phyloP scores from a whole-genome alignment of 805 yeast species.

The Helenozyma rhizophorensis region DNA sequence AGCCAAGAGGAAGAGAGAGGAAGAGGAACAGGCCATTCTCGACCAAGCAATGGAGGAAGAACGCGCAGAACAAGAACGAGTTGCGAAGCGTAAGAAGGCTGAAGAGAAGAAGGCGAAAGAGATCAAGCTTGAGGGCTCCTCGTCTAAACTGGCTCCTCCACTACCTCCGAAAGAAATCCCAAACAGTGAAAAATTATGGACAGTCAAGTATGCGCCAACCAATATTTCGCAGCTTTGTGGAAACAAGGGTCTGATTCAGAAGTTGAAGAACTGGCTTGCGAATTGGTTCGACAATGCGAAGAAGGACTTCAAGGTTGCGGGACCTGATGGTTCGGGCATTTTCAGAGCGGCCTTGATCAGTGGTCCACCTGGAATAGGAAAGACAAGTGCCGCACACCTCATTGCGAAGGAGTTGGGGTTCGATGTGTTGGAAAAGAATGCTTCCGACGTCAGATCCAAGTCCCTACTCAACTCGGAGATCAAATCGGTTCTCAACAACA shows the following conservation, averaged over 20 bases:
- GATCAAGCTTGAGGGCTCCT: constrained; percentile 1
- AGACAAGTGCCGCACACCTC: constrained; percentile 76
- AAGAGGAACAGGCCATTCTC: constrained; percentile 56
- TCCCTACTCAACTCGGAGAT: constrained; percentile 64
- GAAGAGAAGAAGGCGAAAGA: constrained; percentile 24
- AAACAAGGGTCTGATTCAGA: constrained; percentile 59
- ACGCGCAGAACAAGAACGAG: constrained; percentile 39
- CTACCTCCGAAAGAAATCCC: constrained; percentile 31
- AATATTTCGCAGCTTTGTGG: constrained; percentile 80
- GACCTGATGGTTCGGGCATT: constrained; percentile 60
- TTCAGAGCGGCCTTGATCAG: constrained; percentile 81
- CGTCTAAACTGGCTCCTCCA: constrained; percentile 4
- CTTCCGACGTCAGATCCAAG: constrained; percentile 88
- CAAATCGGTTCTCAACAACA: constrained; percentile 69
- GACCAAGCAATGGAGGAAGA: constrained; percentile 40
- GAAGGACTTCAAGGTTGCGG: constrained; percentile 52
- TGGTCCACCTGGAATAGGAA: constrained; percentile 87
- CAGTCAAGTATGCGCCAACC: constrained; percentile 87
- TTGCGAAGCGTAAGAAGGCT: constrained; percentile 35
- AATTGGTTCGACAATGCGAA: constrained; percentile 66
- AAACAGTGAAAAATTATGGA: constrained; percentile 77
- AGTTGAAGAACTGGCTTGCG: constrained; percentile 67
- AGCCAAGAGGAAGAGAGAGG: constrained; percentile 64
- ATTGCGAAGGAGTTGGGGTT: constrained; percentile 66
- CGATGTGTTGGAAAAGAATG: constrained; percentile 74